Evolutionary conservation across 768 basidiomycete species (phyloP).

Genomic region (Termitomyces sp.): DNA sequence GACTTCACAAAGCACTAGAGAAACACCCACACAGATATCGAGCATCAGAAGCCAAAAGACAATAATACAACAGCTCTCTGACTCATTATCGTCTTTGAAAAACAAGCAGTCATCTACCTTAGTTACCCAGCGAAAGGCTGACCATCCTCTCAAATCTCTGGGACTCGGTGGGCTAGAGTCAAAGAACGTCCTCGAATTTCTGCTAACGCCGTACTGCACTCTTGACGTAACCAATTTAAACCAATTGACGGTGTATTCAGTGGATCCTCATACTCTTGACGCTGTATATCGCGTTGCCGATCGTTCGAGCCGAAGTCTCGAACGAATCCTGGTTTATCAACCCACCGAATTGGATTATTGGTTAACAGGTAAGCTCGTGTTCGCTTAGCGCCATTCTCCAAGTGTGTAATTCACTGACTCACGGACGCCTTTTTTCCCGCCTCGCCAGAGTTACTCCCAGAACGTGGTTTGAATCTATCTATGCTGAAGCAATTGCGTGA

Average conservation of each 20-base stretch:
- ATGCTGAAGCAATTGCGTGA: neutral
- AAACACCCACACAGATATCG: neutral
- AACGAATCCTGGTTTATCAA: neutral
- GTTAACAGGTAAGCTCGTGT: neutral
- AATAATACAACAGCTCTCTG: neutral
- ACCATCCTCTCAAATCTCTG: neutral
- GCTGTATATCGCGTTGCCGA: neutral
- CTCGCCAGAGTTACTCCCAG: neutral
- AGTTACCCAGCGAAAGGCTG: neutral
- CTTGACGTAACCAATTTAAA: neutral
- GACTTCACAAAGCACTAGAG: neutral
- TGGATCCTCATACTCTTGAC: neutral
- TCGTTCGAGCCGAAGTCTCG: neutral
- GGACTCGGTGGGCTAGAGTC: conserved; percentile 3
- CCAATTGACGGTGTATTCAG: neutral
- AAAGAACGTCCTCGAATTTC: neutral
- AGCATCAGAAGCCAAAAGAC: neutral
- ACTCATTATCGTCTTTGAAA: neutral
- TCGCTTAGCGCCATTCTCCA: no score
- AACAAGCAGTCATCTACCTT: neutral
- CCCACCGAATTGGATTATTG: neutral
- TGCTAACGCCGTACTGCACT: neutral
- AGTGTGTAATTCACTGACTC: no score
- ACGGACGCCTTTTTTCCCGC: neutral
- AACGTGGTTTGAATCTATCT: neutral